phyloP scores from a whole-genome alignment of 805 yeast genomes.

The Candida morakotiae region DNA sequence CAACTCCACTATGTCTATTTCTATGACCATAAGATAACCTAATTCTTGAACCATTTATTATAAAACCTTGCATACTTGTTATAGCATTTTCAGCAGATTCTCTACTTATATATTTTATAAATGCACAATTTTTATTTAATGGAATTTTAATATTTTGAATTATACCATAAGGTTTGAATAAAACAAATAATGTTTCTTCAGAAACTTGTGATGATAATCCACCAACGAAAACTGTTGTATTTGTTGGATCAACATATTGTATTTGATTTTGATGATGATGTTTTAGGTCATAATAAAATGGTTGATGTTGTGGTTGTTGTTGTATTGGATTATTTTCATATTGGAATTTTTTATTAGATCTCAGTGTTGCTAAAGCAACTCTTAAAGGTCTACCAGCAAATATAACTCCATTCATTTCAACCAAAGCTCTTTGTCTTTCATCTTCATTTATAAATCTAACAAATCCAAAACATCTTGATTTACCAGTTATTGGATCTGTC shows the following conservation, averaged over 20 bases:
- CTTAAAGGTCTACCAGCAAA: slow-evolving; percentile 73
- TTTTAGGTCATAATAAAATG: neutral
- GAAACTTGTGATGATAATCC: slow-evolving; percentile 63
- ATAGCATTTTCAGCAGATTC: slow-evolving; percentile 85
- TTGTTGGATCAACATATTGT: slow-evolving; percentile 50
- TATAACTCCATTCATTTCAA: slow-evolving; percentile 77
- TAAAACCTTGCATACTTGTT: slow-evolving; percentile 83
- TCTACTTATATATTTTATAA: slow-evolving; percentile 75
- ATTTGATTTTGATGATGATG: slow-evolving; percentile 10
- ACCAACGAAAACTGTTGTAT: slow-evolving; percentile 77
- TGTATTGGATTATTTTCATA: neutral
- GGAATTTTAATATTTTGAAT: slow-evolving; percentile 72
- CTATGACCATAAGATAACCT: slow-evolving; percentile 77
- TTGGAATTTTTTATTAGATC: slow-evolving; percentile 23
- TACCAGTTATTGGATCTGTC: slow-evolving; percentile 80
- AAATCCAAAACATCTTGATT: slow-evolving; percentile 77
- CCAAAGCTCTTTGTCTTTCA: slow-evolving; percentile 64
- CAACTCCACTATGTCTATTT: neutral
- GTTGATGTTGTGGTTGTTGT: neutral
- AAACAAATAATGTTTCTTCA: slow-evolving; percentile 55
- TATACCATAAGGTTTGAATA: slow-evolving; percentile 73
- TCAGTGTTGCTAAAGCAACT: slow-evolving; percentile 77
- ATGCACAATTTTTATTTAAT: slow-evolving; percentile 81
- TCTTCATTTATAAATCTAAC: slow-evolving; percentile 69
- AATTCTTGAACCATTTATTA: slow-evolving; percentile 78